phyloP scores from a whole-genome alignment of 2,329 filamentous ascomycete species.

The Aureobasidium zeae region DNA sequence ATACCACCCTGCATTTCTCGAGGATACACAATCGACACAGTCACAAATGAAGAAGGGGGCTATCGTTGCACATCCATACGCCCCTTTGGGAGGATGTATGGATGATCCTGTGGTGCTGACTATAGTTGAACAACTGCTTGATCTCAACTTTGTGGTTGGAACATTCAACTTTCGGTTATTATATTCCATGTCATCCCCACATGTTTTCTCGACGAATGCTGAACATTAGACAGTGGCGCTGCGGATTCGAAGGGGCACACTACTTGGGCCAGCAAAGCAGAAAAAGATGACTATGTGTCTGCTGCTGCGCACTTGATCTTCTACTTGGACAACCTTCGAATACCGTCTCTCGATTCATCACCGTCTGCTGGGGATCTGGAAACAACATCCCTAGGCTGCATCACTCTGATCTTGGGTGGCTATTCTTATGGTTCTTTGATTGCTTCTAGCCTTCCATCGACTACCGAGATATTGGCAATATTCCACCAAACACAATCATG shows the following conservation, averaged over 20 bases:
- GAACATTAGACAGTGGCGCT: constrained; percentile 54
- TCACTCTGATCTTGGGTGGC: constrained; percentile 55
- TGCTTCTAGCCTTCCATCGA: constrained; percentile 59
- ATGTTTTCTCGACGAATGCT: constrained; percentile 9
- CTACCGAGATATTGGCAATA: constrained; percentile 45
- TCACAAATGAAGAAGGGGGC: constrained; percentile 36
- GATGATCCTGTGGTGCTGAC: constrained; percentile 73
- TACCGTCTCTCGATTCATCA: neutral
- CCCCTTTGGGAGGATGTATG: constrained; percentile 72
- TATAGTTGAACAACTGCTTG: constrained; percentile 54
- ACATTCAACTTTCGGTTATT: constrained; percentile 85
- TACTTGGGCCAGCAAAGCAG: constrained; percentile 77
- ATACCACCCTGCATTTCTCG: constrained; percentile 47
- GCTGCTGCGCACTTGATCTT: constrained; percentile 70
- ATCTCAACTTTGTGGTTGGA: constrained; percentile 62
- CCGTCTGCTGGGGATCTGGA: neutral
- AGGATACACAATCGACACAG: constrained; percentile 23
- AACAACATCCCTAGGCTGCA: constrained; percentile 4
- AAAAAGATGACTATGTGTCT: constrained; percentile 73
- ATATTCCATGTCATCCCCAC: constrained; percentile 15
- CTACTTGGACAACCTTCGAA: constrained; percentile 43
- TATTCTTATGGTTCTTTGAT: constrained; percentile 91
- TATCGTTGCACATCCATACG: constrained; percentile 83
- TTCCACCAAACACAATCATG: constrained; percentile 48
- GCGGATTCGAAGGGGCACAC: constrained; percentile 65